Evolutionary conservation across 2,329 filamentous ascomycete species (phyloP), one percentile per base, ranked within the genome.

Genomic region (Calonectria ilicicola): DNA sequence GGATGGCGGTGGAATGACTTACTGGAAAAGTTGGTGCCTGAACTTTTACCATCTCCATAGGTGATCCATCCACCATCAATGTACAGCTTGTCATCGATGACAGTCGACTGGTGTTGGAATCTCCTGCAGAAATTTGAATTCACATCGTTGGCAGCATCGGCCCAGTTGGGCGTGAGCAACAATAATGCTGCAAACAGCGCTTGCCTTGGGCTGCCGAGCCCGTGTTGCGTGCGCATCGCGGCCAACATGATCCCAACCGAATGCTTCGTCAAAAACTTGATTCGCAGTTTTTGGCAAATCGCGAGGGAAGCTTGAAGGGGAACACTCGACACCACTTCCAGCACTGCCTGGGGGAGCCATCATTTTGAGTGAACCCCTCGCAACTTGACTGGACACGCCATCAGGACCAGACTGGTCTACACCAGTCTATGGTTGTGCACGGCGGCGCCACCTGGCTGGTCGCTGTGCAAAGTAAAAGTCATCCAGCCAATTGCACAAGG

Each of bases 1-100:
- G n/a, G n/a, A n/a, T n/a, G n/a, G n/a, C n/a, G 29, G 9, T 9
- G 9, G 29, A 32, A 5, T 32, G 5, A 35, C 32, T 35, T 35
- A 35, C 32, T 35, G 2, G 32, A 35, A 12, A 9, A 35, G 32
- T 35, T 35, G 9, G 32, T 35, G 7, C 32, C 32, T 14, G 32
- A 10, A 10, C 7, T 35, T 12, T 35, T 10, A 12, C 9, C 9
- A 12, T 35, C 32, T 12, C 12, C 8, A 35, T 10, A 35, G 32
- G 9, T 35, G 32, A 91, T 77, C 58, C 87, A 83, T 1, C 90
- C 90, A 27, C 91, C 91, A 78, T 92, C 90, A 65, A 92, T 89
- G 78, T 90, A 92, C 26, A 92, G 82, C 70, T 85, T 87, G 32
- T 86, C 81, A 79, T 91, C 89, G 47, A 93, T 85, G 10, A 91